phyloP scores from a whole-genome alignment of 1,284 basidiomycete genomes.

The Caloboletus inedulis region DNA sequence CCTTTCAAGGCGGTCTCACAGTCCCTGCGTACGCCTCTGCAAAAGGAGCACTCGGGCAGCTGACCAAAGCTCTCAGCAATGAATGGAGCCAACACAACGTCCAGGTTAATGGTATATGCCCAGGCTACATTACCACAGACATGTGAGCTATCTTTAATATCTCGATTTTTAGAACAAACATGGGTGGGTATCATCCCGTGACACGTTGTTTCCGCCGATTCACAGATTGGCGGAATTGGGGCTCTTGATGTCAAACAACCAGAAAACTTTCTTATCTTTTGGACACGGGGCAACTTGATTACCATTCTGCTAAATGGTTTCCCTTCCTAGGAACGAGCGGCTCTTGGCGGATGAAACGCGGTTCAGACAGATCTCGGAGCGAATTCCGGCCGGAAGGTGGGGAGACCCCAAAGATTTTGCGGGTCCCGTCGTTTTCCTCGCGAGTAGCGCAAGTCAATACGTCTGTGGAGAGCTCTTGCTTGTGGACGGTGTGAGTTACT shows the following conservation, averaged over 20 bases:
- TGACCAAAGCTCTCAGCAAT: slow-evolving; percentile 61
- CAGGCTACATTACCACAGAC: slow-evolving; percentile 91
- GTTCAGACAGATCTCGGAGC: slow-evolving; percentile 85
- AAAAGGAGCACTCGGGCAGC: slow-evolving; percentile 82
- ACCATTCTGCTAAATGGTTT: slow-evolving; percentile 24
- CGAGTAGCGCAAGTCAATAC: slow-evolving; percentile 83
- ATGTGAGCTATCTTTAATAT: slow-evolving; percentile 51
- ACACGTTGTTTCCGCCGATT: slow-evolving; percentile 3
- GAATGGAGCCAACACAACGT: slow-evolving; percentile 82
- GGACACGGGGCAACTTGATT: slow-evolving; percentile 1
- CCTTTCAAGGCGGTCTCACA: slow-evolving; percentile 77
- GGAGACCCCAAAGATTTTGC: slow-evolving; percentile 87
- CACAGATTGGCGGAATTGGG: slow-evolving; percentile 6
- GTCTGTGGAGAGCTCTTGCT: slow-evolving; percentile 84
- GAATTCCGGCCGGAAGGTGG: slow-evolving; percentile 92
- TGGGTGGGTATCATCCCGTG: slow-evolving; percentile 2
- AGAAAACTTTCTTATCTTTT: slow-evolving; percentile 8
- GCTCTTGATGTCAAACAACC: slow-evolving; percentile 4
- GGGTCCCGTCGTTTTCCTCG: slow-evolving; percentile 87
- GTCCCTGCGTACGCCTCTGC: slow-evolving; percentile 92
- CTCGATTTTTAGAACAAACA: background rate
- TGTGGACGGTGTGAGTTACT: slow-evolving; percentile 63
- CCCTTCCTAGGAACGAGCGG: slow-evolving; percentile 64
- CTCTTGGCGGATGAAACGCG: slow-evolving; percentile 73
- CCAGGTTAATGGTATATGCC: slow-evolving; percentile 88